A percentile compares a stretch with the other conserved stretches of the same genome.
These are phyloP conservation scores for Lablab purpureus DNA, from an alignment of 306 rosid genomes.

Conservation along the genomic window DNA sequence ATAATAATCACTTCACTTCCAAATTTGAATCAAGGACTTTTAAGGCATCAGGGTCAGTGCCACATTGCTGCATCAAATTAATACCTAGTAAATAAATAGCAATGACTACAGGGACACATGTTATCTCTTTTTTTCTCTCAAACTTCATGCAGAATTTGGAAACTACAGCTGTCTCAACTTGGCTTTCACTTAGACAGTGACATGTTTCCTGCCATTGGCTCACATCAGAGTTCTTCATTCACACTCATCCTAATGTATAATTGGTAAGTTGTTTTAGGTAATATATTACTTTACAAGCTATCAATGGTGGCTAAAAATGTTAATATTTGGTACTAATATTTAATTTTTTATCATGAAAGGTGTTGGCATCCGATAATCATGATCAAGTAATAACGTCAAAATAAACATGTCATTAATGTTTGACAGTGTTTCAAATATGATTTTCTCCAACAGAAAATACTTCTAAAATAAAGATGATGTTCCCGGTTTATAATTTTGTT, in stretches of 20 bases:
- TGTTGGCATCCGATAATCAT: too few species aligned
- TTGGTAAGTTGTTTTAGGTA: background rate
- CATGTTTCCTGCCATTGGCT: slow-evolving; percentile 35
- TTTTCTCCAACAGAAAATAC: too few species aligned
- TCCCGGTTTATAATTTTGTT: background rate
- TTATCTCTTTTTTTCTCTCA: background rate
- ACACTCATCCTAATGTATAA: background rate
- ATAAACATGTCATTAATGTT: too few species aligned
- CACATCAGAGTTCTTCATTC: background rate
- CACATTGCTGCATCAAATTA: slow-evolving; percentile 9
- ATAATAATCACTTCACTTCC: slow-evolving; percentile 3
- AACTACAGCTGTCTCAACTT: slow-evolving; percentile 7
- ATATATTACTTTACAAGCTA: background rate
- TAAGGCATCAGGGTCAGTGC: background rate
- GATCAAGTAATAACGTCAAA: too few species aligned
- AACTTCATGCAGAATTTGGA: slow-evolving; percentile 1
- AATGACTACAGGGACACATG: slow-evolving; percentile 22
- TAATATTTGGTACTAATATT: too few species aligned
- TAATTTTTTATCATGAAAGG: too few species aligned
- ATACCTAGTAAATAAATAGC: slow-evolving; percentile 21
- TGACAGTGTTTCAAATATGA: too few species aligned
- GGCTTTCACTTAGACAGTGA: slow-evolving; percentile 32
- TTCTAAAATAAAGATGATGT: too few species aligned
- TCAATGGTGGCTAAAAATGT: too few species aligned
- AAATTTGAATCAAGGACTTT: slow-evolving; percentile 23